phyloP scores from a whole-genome alignment of 352 stramenopile genomes.

The Phytophthora citricola region DNA sequence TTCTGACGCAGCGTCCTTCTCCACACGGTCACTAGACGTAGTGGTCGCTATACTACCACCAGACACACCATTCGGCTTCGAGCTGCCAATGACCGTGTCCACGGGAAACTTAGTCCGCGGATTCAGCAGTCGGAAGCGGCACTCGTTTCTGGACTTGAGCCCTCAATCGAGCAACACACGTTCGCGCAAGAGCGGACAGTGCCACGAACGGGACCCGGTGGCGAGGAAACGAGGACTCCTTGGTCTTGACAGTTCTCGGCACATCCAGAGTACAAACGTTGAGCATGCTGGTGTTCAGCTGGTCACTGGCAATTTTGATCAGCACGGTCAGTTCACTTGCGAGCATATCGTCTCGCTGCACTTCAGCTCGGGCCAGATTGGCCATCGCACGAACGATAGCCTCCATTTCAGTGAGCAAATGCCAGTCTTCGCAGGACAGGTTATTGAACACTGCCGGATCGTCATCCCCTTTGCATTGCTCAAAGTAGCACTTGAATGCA shows the following conservation, averaged over 20 bases:
- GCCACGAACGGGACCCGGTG: neutral
- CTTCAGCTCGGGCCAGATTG: constrained; percentile 12
- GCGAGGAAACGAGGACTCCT: neutral
- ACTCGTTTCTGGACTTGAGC: neutral
- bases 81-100: too few relatives aligned
- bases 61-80: too few relatives aligned
- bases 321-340: constrained; percentile 17
- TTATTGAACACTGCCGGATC: constrained; percentile 8
- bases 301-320: constrained; percentile 6
- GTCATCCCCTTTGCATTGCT: constrained; percentile 1
- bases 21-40: too few relatives aligned
- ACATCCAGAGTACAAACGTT: neutral
- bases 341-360: constrained; percentile 1
- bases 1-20: too few relatives aligned
- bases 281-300: neutral
- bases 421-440: neutral
- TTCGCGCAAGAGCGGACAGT: neutral
- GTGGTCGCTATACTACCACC: too few relatives aligned
- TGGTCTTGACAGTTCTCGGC: neutral
- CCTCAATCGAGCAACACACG: neutral
- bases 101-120: too few relatives aligned
- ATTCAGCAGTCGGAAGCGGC: neutral
- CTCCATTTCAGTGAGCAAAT: constrained; percentile 8
- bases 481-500: constrained; percentile 6
- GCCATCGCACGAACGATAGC: constrained; percentile 3